Conservation (phyloP, 2,329 filamentous ascomycete species). For the Ophiobolus disseminans region DNA sequence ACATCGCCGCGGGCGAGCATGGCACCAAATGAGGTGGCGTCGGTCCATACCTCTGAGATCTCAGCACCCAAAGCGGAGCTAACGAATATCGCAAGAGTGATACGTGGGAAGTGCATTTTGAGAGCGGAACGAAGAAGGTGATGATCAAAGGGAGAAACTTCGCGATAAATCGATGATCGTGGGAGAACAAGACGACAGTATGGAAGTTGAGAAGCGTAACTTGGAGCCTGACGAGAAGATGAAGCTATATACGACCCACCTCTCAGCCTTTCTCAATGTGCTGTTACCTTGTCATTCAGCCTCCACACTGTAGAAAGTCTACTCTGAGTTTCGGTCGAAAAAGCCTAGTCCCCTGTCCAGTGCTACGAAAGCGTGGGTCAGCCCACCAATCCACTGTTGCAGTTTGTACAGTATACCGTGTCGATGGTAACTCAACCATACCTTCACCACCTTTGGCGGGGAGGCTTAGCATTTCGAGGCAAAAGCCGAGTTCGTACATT, state of each 20-base stretch:
- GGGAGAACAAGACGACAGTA: no score
- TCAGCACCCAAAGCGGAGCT: slow-evolving; percentile 25
- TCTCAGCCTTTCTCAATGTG: not conserved
- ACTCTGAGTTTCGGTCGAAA: not conserved
- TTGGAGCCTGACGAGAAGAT: not conserved
- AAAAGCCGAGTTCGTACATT: slow-evolving; percentile 12
- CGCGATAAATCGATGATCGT: no score
- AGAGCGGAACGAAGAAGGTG: slow-evolving; percentile 1
- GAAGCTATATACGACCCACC: not conserved
- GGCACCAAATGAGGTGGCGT: slow-evolving; percentile 48
- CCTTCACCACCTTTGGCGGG: no score
- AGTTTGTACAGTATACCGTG: not conserved
- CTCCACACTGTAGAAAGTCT: not conserved
- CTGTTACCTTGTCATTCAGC: not conserved
- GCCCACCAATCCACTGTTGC: not conserved
- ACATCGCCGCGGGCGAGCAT: slow-evolving; percentile 50
- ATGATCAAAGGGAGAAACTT: no score
- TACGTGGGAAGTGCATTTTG: slow-evolving; percentile 39
- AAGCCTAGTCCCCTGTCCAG: not conserved
- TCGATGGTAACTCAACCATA: not conserved
- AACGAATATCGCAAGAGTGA: slow-evolving; percentile 31
- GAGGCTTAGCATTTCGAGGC: not conserved
- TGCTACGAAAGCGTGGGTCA: not conserved
- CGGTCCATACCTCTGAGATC: slow-evolving; percentile 29
- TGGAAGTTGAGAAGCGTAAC: no score